Percentiles rank a stretch among this genome's conserved stretches.
Conservation (phyloP, 2,329 filamentous ascomycete species). For the Clonostachys rhizophaga region DNA sequence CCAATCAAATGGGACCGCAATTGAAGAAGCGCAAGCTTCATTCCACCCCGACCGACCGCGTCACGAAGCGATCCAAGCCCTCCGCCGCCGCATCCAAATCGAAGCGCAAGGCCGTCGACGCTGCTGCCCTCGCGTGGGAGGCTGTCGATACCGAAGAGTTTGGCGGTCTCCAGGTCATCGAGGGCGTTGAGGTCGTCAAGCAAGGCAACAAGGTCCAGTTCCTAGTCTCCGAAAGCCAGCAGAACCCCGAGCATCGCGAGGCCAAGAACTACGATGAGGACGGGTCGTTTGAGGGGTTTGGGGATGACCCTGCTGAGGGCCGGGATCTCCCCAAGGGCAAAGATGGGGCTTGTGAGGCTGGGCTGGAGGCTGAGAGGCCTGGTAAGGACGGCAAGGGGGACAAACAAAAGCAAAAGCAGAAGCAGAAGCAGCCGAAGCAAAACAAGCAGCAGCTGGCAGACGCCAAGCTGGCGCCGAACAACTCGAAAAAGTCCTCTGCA, state of each 20-base stretch:
- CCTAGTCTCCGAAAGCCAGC: slow-evolving; percentile 27
- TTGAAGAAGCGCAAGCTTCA: slow-evolving; percentile 33
- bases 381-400: slow-evolving; percentile 14
- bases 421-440: slow-evolving; percentile 10
- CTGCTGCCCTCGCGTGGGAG: slow-evolving; percentile 51
- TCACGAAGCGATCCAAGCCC: slow-evolving; percentile 21
- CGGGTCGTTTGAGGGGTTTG: slow-evolving; percentile 61
- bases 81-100: slow-evolving; percentile 9
- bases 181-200: slow-evolving; percentile 80
- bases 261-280: slow-evolving; percentile 24
- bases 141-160: slow-evolving; percentile 86
- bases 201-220: slow-evolving; percentile 56
- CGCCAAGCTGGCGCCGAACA: slow-evolving; percentile 27
- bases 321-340: slow-evolving; percentile 21
- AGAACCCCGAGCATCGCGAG: slow-evolving; percentile 7
- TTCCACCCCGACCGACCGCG: slow-evolving; percentile 15
- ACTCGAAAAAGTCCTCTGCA: slow-evolving; percentile 27
- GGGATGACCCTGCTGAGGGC: slow-evolving; percentile 35
- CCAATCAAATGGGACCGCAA: slow-evolving; percentile 19
- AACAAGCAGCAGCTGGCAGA: slow-evolving; percentile 13
- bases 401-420: slow-evolving; percentile 14
- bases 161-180: slow-evolving; percentile 85
- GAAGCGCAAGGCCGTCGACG: slow-evolving; percentile 27
- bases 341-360: slow-evolving; percentile 20
- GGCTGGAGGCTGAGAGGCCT: slow-evolving; percentile 18